A percentile compares a stretch with the other conserved stretches of the same genome.
Conservation (phyloP, 176 grass and related monocot species). For the Juncus effusus region DNA sequence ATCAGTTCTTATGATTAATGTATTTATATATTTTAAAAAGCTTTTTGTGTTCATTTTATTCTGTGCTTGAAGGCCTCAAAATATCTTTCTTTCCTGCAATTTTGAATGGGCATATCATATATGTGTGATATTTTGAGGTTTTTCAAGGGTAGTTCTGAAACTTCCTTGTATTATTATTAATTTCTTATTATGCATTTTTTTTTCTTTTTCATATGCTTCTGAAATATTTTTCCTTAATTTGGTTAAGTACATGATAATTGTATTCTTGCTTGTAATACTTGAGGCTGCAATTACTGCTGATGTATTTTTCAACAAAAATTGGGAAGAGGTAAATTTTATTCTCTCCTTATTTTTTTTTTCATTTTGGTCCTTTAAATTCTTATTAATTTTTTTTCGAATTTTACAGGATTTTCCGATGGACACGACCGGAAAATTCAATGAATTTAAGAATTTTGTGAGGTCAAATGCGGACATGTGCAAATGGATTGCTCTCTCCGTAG, state of each 20-base stretch:
- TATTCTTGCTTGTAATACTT: slow-evolving; percentile 67
- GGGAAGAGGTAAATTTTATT: slow-evolving; percentile 68
- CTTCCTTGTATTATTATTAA: background rate
- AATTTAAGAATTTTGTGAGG: slow-evolving; percentile 65
- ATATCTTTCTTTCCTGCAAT: no score
- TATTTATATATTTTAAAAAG: no score
- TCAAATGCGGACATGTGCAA: slow-evolving; percentile 81
- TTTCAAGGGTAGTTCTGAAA: background rate
- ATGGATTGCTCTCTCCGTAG: slow-evolving; percentile 78
- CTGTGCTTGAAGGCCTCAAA: no score
- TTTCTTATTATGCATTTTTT: slow-evolving; percentile 3
- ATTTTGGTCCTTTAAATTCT: background rate
- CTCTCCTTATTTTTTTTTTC: slow-evolving; percentile 4
- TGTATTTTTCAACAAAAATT: slow-evolving; percentile 77
- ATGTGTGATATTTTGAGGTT: no score
- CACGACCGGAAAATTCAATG: slow-evolving; percentile 73
- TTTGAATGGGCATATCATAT: no score
- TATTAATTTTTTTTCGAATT: background rate
- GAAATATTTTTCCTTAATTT: slow-evolving; percentile 53
- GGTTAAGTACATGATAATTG: slow-evolving; percentile 49
- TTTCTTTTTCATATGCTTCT: slow-evolving; percentile 5
- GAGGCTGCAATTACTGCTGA: slow-evolving; percentile 64
- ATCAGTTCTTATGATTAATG: no score
- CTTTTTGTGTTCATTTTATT: no score
- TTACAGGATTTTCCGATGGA: slow-evolving; percentile 84